Evolutionary conservation across 257 asterid species (phyloP), one percentile per base, ranked within the genome.

Genomic region (Mitragyna speciosa): DNA sequence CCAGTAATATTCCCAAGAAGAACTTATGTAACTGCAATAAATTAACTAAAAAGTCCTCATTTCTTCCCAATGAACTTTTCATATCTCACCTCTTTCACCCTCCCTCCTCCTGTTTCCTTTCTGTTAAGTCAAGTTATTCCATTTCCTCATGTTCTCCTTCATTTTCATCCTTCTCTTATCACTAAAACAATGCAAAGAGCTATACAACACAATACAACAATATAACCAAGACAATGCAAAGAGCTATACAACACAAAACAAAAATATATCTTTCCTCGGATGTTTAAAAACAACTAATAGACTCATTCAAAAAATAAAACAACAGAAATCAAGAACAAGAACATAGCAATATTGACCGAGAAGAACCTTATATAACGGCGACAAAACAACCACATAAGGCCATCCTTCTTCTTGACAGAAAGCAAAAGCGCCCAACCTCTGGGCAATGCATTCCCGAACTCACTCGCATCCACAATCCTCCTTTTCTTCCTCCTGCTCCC

Each of bases 311-410:
- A 41, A 71, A 51, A 41, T n/a, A 76, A 15, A 79, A 65, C 33
- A 64, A n/a, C 26, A 58, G 9, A 61, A 26, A 56, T 16, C 69
- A 75, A 47, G 22, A 36, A 77, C 69, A 56, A n/a, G 72, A 72
- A 17, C 79, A 39, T 30, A 79, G 65, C 67, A 61, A 36, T 52
- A 56, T 64, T 54, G 22, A 26, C 43, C 45, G 20, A 71, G 77
- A 72, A 69, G 75, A 83, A 95, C 98, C 98, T 95, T 91, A 93
- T 87, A 86, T 90, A 95, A 31, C 95, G 91, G 30, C 93, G 89
- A 81, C 97, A 93, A 85, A 81, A 80, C 83, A 92, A 70, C 90
- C 93, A 89, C 31, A 81, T 87, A 28, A 73, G 85, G 51, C 92
- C 94, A n/a, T 78, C 87, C 83, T 87, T 89, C 91, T 87, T 93